phyloP scores from a whole-genome alignment of 2,329 filamentous ascomycete species.

The Exophiala xenobiotica region DNA sequence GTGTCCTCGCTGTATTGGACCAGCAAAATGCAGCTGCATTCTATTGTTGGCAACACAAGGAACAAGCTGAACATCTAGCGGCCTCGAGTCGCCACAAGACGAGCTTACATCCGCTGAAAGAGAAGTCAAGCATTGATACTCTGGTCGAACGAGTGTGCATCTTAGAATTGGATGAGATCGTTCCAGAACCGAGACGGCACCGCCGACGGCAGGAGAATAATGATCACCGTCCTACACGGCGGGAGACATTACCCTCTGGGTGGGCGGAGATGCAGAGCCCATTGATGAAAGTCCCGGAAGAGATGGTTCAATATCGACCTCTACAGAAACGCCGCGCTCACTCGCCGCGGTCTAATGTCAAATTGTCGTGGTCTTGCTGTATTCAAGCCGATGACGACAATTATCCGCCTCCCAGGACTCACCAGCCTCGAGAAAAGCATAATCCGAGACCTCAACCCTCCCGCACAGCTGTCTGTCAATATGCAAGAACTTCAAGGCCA shows the following conservation, averaged over 20 bases:
- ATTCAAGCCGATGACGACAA: slow-evolving; percentile 26
- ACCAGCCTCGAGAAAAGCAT: background rate
- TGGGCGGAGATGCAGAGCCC: slow-evolving; percentile 48
- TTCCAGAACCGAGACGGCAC: slow-evolving; percentile 25
- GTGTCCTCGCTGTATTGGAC: slow-evolving; percentile 32
- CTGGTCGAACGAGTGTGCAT: slow-evolving; percentile 76
- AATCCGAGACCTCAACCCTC: slow-evolving; percentile 1
- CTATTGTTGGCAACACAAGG: slow-evolving; percentile 95
- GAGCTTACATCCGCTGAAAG: slow-evolving; percentile 58
- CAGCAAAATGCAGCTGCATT: slow-evolving; percentile 42
- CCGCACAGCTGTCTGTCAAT: background rate
- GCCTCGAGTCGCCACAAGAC: slow-evolving; percentile 49
- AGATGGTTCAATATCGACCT: slow-evolving; percentile 30
- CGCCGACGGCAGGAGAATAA: slow-evolving; percentile 24
- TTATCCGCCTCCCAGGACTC: slow-evolving; percentile 11
- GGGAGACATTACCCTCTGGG: slow-evolving; percentile 40
- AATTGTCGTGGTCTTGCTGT: slow-evolving; percentile 30
- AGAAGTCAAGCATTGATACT: slow-evolving; percentile 80
- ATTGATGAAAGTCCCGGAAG: slow-evolving; percentile 45
- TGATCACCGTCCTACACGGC: slow-evolving; percentile 15
- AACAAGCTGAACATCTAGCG: slow-evolving; percentile 63
- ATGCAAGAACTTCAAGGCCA: slow-evolving; percentile 6
- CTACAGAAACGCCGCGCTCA: slow-evolving; percentile 18
- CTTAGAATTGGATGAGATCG: slow-evolving; percentile 57
- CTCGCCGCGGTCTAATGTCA: slow-evolving; percentile 28